Evolutionary conservation across 1,139 yeast species (phyloP), one percentile per base, ranked within the genome.

Genomic region (Blastobotrys persicus): DNA sequence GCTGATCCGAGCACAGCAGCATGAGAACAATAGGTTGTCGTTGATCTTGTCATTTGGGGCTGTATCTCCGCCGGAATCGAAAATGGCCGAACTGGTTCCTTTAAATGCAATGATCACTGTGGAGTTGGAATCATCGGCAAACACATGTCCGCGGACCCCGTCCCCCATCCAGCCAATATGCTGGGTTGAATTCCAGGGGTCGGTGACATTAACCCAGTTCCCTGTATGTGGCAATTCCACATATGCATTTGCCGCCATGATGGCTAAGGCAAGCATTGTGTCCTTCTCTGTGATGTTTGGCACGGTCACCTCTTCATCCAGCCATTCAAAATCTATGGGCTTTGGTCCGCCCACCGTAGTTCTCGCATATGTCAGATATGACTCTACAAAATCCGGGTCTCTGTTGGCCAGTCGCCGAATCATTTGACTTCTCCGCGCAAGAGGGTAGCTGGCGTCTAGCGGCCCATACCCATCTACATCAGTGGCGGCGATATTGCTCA

Each of bases 1-100:
- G 49, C 94, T 81, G 5, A 92, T 84, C 35, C 98, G 76, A 0
- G 97, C 98, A 71, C 99, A 92, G 67, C 99, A 92, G 66, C 99
- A 92, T 14, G 95, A 87, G 65, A 92, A 92, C 42, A 92, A 69
- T 49, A 92, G 66, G 64, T 92, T 92, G 65, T 94, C 98, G 65
- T 92, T 92, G 33, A 77, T 69, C 67, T 88, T 88, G 65, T 92
- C 99, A 54, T 79, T 81, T 1, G 76, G 79, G 0, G 86, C 83
- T 0, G 98, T 91, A 48, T 85, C 81, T 4, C 88, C 88, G 2
- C 91, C 85, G 1, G 76, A 67, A 11, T 88, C 88, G 2, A 88
- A 81, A 1, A 85, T 86, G 1, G 92, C 89, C 0, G 97, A 96
- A 48, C 92, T 82, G 0, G 99, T 92, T 1, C 99, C 98, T 67